These are phyloP conservation scores for Diddensiella transvaalensis DNA, from an alignment of 805 yeast genomes.

Conservation along the genomic window DNA sequence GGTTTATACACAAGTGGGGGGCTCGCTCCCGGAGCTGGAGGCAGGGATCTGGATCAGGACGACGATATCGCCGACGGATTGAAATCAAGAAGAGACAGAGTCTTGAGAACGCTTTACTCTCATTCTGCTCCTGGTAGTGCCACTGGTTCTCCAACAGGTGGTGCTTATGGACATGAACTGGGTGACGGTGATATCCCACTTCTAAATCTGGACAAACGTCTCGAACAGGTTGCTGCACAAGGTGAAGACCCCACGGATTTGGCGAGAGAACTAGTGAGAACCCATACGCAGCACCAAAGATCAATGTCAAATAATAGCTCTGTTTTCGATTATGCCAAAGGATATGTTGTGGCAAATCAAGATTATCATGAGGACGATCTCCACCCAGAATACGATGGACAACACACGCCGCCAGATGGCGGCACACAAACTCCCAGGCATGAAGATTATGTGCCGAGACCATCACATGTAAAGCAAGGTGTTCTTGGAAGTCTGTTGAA, in stretches of 20 bases:
- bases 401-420: constrained; percentile 12
- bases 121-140: constrained; percentile 6
- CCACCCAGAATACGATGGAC: constrained; percentile 7
- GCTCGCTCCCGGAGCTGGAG: constrained; percentile 33
- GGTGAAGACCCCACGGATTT: constrained; percentile 15
- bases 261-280: constrained; percentile 22
- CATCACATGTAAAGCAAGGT: constrained; percentile 74
- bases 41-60: neutral
- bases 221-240: neutral
- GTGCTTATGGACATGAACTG: constrained; percentile 8
- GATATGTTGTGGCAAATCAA: constrained; percentile 20
- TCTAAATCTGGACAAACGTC: constrained; percentile 18
- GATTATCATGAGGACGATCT: constrained; percentile 16
- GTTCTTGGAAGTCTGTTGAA: constrained; percentile 74
- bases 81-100: neutral
- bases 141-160: constrained; percentile 5
- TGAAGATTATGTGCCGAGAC: constrained; percentile 54
- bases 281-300: constrained; percentile 11
- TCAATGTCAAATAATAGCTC: neutral
- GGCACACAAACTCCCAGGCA: constrained; percentile 21
- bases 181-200: constrained; percentile 25
- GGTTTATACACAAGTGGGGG: constrained; percentile 32
- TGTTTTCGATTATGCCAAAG: constrained; percentile 10
- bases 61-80: neutral
- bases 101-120: neutral